These are phyloP conservation scores for Pichia sp. DNA, from an alignment of 1,139 yeast species.

Conservation along the genomic window DNA sequence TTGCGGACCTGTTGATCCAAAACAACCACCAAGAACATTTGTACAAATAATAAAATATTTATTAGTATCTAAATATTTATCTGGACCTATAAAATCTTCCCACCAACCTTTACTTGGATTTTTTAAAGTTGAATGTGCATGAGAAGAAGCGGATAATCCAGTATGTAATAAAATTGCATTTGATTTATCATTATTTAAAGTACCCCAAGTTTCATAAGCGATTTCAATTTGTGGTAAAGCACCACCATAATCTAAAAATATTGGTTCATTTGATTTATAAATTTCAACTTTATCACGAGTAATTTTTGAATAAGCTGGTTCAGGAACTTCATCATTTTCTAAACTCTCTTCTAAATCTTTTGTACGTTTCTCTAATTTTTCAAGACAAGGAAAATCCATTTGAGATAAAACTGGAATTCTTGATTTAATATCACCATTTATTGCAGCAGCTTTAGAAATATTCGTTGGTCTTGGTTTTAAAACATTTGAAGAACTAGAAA, in stretches of 20 bases:
- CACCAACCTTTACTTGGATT: constrained; percentile 88
- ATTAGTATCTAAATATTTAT: constrained; percentile 69
- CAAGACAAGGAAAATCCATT: constrained; percentile 81
- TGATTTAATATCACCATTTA: constrained; percentile 33
- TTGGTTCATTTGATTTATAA: constrained; percentile 50
- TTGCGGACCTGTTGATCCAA: constrained; percentile 92
- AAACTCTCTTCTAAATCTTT: constrained; percentile 39
- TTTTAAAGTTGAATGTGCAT: constrained; percentile 76
- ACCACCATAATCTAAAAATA: constrained; percentile 80
- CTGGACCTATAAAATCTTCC: constrained; percentile 91
- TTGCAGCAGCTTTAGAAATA: constrained; percentile 18
- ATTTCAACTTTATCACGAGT: constrained; percentile 58
- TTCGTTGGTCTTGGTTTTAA: constrained; percentile 24
- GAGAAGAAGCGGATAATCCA: constrained; percentile 89
- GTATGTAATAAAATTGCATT: constrained; percentile 82
- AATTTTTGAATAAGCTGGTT: constrained; percentile 73
- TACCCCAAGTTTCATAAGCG: constrained; percentile 93
- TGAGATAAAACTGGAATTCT: constrained; percentile 42
- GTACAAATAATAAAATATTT: constrained; percentile 82
- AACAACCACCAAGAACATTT: constrained; percentile 89
- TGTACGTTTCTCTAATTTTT: constrained; percentile 60
- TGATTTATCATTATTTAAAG: constrained; percentile 50
- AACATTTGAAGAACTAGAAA: constrained; percentile 4
- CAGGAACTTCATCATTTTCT: constrained; percentile 54
- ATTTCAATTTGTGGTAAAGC: constrained; percentile 64